phyloP scores from a whole-genome alignment of 192 early-diverging fungal genomes.

The Backusella psychrophila region DNA sequence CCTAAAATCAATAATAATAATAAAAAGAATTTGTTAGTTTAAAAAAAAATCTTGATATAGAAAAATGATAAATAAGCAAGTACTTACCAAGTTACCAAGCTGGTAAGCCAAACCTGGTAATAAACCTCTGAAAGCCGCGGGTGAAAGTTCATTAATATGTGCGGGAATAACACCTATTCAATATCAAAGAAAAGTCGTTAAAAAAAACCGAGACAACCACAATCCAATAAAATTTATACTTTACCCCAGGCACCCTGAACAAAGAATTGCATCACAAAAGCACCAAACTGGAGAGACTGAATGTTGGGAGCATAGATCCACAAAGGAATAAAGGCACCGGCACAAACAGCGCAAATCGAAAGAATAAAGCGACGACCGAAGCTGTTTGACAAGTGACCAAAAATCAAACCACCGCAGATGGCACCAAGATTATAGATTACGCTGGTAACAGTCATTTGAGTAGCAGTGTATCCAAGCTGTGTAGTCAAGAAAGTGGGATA shows the following conservation, averaged over 20 bases:
- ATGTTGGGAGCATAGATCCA: conserved; percentile 52
- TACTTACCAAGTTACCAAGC: conserved; percentile 69
- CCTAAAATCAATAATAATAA: conserved; percentile 6
- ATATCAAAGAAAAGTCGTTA: conserved; percentile 21
- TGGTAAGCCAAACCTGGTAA: conserved; percentile 77
- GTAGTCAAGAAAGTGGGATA: conserved; percentile 64
- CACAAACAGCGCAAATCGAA: conserved; percentile 45
- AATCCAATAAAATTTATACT: background rate
- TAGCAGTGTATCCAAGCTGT: conserved; percentile 53
- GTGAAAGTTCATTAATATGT: conserved; percentile 68
- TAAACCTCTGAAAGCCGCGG: conserved; percentile 60
- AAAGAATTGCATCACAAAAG: conserved; percentile 55
- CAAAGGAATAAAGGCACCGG: conserved; percentile 66
- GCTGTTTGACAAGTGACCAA: conserved; percentile 68
- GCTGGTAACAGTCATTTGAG: conserved; percentile 54
- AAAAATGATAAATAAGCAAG: conserved; percentile 26
- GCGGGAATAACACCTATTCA: conserved; percentile 65
- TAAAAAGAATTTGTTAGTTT: background rate
- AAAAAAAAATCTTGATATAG: background rate
- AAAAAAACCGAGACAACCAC: background rate
- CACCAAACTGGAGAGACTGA: conserved; percentile 31
- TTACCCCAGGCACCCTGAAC: conserved; percentile 56
- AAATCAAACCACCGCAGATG: conserved; percentile 63
- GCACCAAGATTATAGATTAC: conserved; percentile 65
- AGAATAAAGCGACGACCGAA: conserved; percentile 63